Conservation (phyloP, 371 early-diverging fungal genomes). For the Rhizopus microsporus region DNA sequence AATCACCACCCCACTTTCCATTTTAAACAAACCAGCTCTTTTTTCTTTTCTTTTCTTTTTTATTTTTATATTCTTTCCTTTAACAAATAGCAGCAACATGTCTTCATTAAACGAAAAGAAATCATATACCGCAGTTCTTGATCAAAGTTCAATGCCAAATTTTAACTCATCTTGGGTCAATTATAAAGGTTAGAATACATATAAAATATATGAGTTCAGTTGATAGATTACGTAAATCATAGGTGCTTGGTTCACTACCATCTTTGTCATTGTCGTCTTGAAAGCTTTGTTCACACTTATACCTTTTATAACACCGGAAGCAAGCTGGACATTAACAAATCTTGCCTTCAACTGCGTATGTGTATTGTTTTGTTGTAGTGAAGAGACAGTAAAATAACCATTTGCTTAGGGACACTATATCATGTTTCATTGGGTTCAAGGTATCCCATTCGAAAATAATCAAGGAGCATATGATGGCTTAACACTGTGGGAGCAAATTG, state of each 20-base stretch:
- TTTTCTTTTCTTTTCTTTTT: conserved; percentile 6
- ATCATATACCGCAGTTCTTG: conserved; percentile 27
- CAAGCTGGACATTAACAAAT: conserved; percentile 96
- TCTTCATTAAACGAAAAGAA: conserved; percentile 6
- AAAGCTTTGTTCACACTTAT: conserved; percentile 84
- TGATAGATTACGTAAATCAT: not conserved
- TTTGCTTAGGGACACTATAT: conserved; percentile 82
- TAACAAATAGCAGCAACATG: not conserved
- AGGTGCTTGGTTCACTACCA: conserved; percentile 92
- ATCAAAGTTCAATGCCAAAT: conserved; percentile 67
- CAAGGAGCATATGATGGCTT: conserved; percentile 94
- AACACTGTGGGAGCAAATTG: conserved; percentile 98
- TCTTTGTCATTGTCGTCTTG: conserved; percentile 76
- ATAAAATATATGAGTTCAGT: too few relatives aligned
- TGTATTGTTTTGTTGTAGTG: conserved; percentile 8
- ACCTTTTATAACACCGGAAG: conserved; percentile 88
- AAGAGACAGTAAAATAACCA: not conserved
- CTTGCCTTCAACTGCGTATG: conserved; percentile 86
- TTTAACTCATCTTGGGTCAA: conserved; percentile 74
- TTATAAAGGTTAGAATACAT: conserved; percentile 54
- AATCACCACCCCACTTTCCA: conserved; percentile 4
- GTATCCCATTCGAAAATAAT: conserved; percentile 92
- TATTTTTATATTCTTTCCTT: conserved; percentile 1
- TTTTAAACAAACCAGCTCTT: not conserved
- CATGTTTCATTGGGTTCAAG: conserved; percentile 96